Evolutionary conservation across 2,329 filamentous ascomycete species (phyloP), one percentile per base, ranked within the genome.

Genomic region (Pseudogymnoascus sp.): DNA sequence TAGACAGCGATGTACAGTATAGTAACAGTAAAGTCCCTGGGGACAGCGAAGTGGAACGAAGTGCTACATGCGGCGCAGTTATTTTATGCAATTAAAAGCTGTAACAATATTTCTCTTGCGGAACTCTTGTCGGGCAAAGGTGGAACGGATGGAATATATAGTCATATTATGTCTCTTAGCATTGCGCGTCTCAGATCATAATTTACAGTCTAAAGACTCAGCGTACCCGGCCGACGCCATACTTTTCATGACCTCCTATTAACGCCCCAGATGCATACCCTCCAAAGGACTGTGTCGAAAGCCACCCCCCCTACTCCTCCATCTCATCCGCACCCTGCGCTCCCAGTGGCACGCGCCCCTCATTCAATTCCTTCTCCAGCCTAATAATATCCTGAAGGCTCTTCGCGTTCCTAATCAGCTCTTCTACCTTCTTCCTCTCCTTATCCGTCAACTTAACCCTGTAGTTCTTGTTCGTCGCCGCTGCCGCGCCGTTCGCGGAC

Each of bases 281-380:
- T 19, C 24, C 4, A 56, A 56, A 33, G 28, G 50, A 56, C 50
- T 56, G 11, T 33, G n/a, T n/a, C n/a, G n/a, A n/a, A n/a, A n/a
- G n/a, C n/a, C n/a, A n/a, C n/a, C 50, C 6, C 3, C n/a, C 16
- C 28, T 56, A 88, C 71, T 87, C 84, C 75, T 88, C 84, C 85
- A 88, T 88, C 68, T 83, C 81, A 41, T 78, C 80, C 53, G 79
- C 80, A 37, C 77, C 72, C 37, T 84, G 79, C 33, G 87, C 83
- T 28, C 87, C 89, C 35, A 83, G 81, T 2, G 93, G 93, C 75
- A 98, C 82, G 72, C 90, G 82, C 1, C 95, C 95, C 75, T 98
- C 93, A 66, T 90, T 90, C 68, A 98, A 78, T 76, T 95, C 91
- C 79, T 93, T 96, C 80, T 99, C 95, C 73, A 99, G 75, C 68